Evolutionary conservation across 768 basidiomycete genomes (phyloP), one percentile per base, ranked within the genome.

Genomic region (Phlebiopsis flavidoalba): DNA sequence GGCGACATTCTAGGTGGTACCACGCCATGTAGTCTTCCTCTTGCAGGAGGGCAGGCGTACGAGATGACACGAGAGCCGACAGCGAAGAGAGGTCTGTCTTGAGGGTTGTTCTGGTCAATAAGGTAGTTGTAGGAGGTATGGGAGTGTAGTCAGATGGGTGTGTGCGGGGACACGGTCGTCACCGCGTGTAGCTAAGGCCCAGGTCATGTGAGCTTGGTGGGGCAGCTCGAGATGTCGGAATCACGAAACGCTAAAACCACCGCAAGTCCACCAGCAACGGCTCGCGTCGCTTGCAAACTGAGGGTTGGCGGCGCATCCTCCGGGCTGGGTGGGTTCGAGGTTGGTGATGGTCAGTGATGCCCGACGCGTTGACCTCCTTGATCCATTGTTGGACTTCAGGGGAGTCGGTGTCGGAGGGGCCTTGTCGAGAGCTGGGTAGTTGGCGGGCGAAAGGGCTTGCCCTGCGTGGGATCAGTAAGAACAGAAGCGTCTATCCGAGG

Each of bases 111-210:
- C 47, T 80, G 70, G 60, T 86, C 80, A 36, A n/a, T n/a, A n/a
- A 94, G 78, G 73, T 89, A 94, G 57, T 79, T 70, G 62, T n/a
- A 95, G 76, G 8, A 96, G 80, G 48, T 87, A n/a, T 76, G 12
- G 89, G 80, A 1, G 92, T 94, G 74, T 90, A 87, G n/a, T n/a
- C 47, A 76, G 84, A 11, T n/a, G n/a, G n/a, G n/a, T n/a, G n/a
- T n/a, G n/a, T n/a, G 86, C 84, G 3, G 94, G 94, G 45, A 93
- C 91, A 69, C n/a, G n/a, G n/a, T 95, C 92, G 66, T 90, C 88
- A n/a, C n/a, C n/a, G n/a, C n/a, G n/a, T n/a, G 67, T 85, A 85
- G 8, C 82, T 83, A 63, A 80, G 71, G 66, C 84, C 84, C 83
- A n/a, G n/a, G n/a, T n/a, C 83, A 85, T 24, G 77, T 79, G 63